These are phyloP conservation scores for Nicotiana rustica DNA, from an alignment of 305 asterid genomes.

Conservation along the genomic window DNA sequence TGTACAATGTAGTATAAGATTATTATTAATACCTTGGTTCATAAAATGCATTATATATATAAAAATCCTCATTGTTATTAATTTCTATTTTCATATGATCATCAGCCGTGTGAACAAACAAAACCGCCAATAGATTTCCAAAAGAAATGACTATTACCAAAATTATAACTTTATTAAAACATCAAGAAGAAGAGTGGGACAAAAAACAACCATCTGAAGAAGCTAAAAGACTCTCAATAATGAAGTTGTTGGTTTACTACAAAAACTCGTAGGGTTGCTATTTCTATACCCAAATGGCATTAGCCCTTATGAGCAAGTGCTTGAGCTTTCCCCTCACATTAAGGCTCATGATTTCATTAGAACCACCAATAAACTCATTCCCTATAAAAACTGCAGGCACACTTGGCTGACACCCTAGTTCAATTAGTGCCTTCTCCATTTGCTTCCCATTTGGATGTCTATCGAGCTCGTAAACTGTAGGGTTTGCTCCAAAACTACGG, in stretches of 20 bases:
- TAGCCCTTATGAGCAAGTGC: conserved; percentile 64
- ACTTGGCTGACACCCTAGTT: conserved; percentile 58
- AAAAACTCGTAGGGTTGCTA: background rate
- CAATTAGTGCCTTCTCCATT: conserved; percentile 58
- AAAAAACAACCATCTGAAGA: background rate
- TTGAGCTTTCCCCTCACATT: conserved; percentile 61
- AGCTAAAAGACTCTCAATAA: background rate
- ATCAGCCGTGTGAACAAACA: background rate
- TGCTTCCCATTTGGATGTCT: conserved; percentile 51
- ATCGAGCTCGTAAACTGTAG: conserved; percentile 63
- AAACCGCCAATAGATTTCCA: background rate
- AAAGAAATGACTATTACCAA: background rate
- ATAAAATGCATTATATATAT: background rate
- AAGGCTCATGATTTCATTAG: conserved; percentile 68
- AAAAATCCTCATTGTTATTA: background rate
- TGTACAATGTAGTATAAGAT: background rate
- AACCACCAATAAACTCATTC: conserved; percentile 61
- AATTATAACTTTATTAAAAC: background rate
- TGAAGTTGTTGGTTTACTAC: background rate
- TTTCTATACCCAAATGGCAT: conserved; percentile 69
- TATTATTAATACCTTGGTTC: background rate
- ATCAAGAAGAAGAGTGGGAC: background rate
- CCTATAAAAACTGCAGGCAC: conserved; percentile 76
- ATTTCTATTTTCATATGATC: background rate
- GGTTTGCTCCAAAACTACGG: conserved; percentile 66